Base-by-base conservation (phyloP, 2,329 filamentous ascomycete genomes). In the Aureobasidium sp. region DNA sequence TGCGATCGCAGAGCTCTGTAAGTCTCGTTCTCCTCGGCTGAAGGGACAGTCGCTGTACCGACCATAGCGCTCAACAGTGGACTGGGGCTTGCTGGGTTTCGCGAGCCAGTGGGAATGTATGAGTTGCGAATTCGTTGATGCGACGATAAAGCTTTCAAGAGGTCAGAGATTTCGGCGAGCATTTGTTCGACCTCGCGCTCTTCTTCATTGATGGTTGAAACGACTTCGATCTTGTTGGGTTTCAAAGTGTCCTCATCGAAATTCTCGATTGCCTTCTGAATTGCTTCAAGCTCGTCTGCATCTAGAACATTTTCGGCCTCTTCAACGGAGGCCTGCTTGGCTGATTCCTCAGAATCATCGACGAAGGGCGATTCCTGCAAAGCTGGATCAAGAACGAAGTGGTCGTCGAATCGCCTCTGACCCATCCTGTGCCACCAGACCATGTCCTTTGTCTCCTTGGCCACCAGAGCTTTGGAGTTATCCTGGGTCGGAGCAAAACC, bases 51-150 rank as follows among this genome's bases (percentile, higher is more conserved):
- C 1, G 84, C 82, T 7, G 82, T 86, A 27, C 87, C 85, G 57
- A 72, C 74, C 52, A 75, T 70, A 37, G 73, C 77, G 9, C 75
- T 76, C 51, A 87, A 84, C 12, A 85, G 81, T 9, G 88, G 80
- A 76, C 88, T 87, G 64, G 89, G 87, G 57, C 82, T 85, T 55
- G 73, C 69, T 1, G 72, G 70, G 20, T 68, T 70, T 2, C 72
- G 68, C 17, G 70, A 63, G 5, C 64, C 60, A 3, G 87, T 85
- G 10, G 85, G 84, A 26, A 91, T 74, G 1, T 84, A 84, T 48
- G 88, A 80, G 68, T 91, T 89, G 64, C 89, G 87, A 71, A 90
- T 91, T 65, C 88, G 84, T 75, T 93, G 89, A 71, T 90, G 87
- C 0, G 89, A 93, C 23, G 88, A 81, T 10, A 93, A 78, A 1